Evolutionary conservation across 768 basidiomycete genomes (phyloP), one percentile per base, ranked within the genome.

Genomic region (Atractiella rhizophila): DNA sequence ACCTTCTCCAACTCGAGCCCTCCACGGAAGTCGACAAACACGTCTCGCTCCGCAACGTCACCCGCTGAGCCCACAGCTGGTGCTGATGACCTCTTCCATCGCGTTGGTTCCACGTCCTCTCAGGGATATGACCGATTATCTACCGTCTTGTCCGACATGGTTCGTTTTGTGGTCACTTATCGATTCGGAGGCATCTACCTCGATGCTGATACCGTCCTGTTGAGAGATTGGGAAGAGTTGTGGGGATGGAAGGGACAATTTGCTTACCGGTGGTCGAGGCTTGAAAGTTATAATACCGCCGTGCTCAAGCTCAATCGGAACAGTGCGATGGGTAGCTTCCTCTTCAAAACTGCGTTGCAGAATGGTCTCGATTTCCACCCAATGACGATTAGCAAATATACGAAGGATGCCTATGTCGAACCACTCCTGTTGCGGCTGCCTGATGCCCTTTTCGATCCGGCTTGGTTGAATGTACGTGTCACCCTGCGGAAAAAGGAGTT

Each of bases 161-260:
- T 82, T 15, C 74, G 88, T 16, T 96, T 94, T 58, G 74, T 94
- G 43, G 66, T 96, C 15, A 83, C 80, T 47, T 80, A 96, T 58
- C 74, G 85, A 18, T 94, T 76, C 52, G 88, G 88, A 20, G 88
- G 88, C 12, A 79, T 83, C 37, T 96, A 94, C 56, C 71, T 96
- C 39, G 88, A 96, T 54, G 85, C 86, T 8, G 88, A 94, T 56
- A 94, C 83, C 9, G 70, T 96, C 48, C 72, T 96, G 51, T 61
- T 96, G 25, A 74, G 88, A 19, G 88, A 96, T 54, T 96, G 86
- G 86, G 86, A 91, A 56, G 88, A 94, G 51, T 63, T 96, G 5
- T 94, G 81, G 80, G 81, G 81, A 23, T 88, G 79, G 75, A 71
- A 74, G 51, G 85, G 85, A 30, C 83, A 85, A 15, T 96, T 91